phyloP scores from a whole-genome alignment of 805 yeast species.

The Wickerhamiella kurtzmanii region DNA sequence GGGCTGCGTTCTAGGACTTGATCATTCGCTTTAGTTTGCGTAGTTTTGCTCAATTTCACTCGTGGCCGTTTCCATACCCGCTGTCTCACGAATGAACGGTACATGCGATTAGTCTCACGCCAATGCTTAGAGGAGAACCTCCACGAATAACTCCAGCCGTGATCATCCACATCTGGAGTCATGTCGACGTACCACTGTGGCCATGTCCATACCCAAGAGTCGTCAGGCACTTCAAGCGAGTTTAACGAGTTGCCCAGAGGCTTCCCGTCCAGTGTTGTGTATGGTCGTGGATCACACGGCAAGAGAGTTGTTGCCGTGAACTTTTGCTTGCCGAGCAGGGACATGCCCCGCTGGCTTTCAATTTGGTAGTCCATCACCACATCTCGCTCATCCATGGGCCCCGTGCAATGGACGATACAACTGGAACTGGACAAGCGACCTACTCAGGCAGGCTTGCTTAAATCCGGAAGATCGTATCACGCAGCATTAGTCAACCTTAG shows the following conservation, averaged over 20 bases:
- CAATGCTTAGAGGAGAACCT: slow-evolving; percentile 37
- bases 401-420: neutral
- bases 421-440: too few relatives aligned
- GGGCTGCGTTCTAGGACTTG: neutral
- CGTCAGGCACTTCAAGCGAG: slow-evolving; percentile 36
- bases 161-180: slow-evolving; percentile 60
- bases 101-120: slow-evolving; percentile 44
- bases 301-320: slow-evolving; percentile 26
- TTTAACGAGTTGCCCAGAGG: slow-evolving; percentile 18
- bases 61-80: slow-evolving; percentile 46
- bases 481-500: too few relatives aligned
- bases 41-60: slow-evolving; percentile 2
- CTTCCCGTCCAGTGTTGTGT: slow-evolving; percentile 24
- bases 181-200: slow-evolving; percentile 59
- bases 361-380: slow-evolving; percentile 21
- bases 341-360: slow-evolving; percentile 32
- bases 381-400: neutral
- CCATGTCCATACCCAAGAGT: slow-evolving; percentile 58
- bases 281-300: slow-evolving; percentile 29
- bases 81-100: slow-evolving; percentile 52
- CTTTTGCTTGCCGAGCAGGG: slow-evolving; percentile 27
- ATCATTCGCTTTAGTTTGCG: neutral
- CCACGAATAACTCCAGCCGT: slow-evolving; percentile 69
- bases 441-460: too few relatives aligned
- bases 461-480: too few relatives aligned